phyloP scores from a whole-genome alignment of 257 asterid species.

The Perilla frutescens region DNA sequence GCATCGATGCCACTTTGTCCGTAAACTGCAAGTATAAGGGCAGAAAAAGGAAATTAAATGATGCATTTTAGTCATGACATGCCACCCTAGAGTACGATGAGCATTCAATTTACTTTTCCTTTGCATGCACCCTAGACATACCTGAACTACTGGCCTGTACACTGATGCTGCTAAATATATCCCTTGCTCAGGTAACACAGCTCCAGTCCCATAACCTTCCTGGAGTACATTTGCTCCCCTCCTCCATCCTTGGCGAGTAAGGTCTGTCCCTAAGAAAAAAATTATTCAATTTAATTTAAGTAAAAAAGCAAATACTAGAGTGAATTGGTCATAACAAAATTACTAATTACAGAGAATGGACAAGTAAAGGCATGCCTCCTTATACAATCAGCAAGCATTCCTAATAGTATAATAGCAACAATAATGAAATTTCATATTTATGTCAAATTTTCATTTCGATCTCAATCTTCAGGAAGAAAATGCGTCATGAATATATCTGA shows the following conservation, averaged over 20 bases:
- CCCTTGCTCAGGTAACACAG: conserved; percentile 95
- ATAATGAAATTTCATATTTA: too few relatives aligned
- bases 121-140: conserved; percentile 39
- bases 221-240: conserved; percentile 83
- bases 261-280: conserved; percentile 64
- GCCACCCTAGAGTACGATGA: conserved; percentile 26
- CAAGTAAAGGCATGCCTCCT: conserved; percentile 11
- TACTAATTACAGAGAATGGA: conserved; percentile 20
- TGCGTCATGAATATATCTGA: background rate
- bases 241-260: conserved; percentile 91
- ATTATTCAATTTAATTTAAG: conserved; percentile 10
- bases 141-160: conserved; percentile 97
- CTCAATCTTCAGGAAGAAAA: conserved; percentile 7
- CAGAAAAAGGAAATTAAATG: conserved; percentile 25
- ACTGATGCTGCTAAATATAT: conserved; percentile 95
- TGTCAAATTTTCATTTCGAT: too few relatives aligned
- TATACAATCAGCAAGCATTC: background rate
- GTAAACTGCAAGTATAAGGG: conserved; percentile 71
- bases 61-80: conserved; percentile 24
- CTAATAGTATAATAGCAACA: too few relatives aligned
- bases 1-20: conserved; percentile 90
- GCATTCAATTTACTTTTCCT: conserved; percentile 25
- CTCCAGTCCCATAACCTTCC: conserved; percentile 98
- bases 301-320: conserved; percentile 15
- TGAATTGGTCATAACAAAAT: conserved; percentile 19